These are phyloP conservation scores for Tuber umbilicatum DNA, from an alignment of 495 filamentous ascomycete genomes.

Conservation along the genomic window DNA sequence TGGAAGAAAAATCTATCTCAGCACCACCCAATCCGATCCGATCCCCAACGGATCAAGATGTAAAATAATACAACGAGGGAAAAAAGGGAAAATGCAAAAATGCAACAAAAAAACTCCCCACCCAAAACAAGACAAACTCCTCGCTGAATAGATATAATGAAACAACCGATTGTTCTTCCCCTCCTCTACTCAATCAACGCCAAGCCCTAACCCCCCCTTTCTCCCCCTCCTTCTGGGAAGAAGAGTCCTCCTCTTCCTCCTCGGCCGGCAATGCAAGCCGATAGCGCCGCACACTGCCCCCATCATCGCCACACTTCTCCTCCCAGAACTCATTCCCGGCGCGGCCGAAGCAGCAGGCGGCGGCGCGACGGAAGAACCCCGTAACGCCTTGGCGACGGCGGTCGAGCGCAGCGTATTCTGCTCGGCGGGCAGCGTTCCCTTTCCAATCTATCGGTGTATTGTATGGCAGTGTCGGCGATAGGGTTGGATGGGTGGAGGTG, in stretches of 20 bases:
- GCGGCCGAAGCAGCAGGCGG: constrained; percentile 24
- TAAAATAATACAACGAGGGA: constrained; percentile 20
- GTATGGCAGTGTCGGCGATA: constrained; percentile 10
- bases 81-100: constrained; percentile 4
- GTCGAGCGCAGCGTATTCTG: constrained; percentile 38
- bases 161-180: not conserved
- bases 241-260: constrained; percentile 16
- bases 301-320: constrained; percentile 28
- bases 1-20: not conserved
- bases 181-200: not conserved
- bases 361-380: not conserved
- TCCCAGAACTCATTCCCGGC: constrained; percentile 33
- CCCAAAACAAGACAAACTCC: constrained; percentile 11
- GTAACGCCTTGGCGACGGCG: constrained; percentile 15
- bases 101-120: constrained; percentile 7
- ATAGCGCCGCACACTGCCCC: constrained; percentile 35
- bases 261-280: constrained; percentile 29
- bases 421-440: constrained; percentile 30
- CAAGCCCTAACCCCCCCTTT: constrained; percentile 9
- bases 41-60: not conserved
- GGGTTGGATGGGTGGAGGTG: constrained; percentile 10
- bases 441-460: constrained; percentile 41
- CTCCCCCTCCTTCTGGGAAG: not conserved
- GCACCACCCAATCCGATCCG: not conserved
- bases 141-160: not conserved